Percentiles rank a stretch among this genome's conserved stretches.
Evolutionary conservation across 805 yeast genomes (phyloP).

Genomic region (Scheffersomyces coipomensis): DNA sequence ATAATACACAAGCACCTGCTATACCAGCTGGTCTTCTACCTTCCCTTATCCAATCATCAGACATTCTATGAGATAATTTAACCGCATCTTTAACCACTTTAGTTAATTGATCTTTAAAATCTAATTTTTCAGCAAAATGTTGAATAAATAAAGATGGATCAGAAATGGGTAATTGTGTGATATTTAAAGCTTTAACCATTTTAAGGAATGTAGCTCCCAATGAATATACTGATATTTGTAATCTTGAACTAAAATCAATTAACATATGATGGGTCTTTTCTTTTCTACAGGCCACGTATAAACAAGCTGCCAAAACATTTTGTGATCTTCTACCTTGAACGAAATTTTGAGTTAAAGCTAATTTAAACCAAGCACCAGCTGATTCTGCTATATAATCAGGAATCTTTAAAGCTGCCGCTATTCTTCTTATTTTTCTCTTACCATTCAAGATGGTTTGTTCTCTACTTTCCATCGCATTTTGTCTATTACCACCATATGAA

Average conservation of each 20-base stretch:
- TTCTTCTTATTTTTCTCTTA: constrained; percentile 69
- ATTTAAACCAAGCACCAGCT: constrained; percentile 84
- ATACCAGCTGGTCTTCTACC: constrained; percentile 98
- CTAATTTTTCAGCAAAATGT: constrained; percentile 86
- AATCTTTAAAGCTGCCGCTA: constrained; percentile 75
- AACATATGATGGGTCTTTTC: constrained; percentile 92
- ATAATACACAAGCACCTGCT: constrained; percentile 91
- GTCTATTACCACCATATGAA: constrained; percentile 60
- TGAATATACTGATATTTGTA: constrained; percentile 89
- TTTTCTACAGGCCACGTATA: constrained; percentile 91
- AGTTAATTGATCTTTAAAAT: constrained; percentile 69
- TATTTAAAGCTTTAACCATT: constrained; percentile 82
- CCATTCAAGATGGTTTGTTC: constrained; percentile 90
- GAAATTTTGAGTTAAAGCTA: constrained; percentile 83
- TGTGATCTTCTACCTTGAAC: constrained; percentile 97
- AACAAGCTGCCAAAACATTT: constrained; percentile 91
- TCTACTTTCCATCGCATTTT: constrained; percentile 76
- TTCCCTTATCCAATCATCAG: constrained; percentile 92
- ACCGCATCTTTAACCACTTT: constrained; percentile 87
- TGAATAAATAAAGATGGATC: constrained; percentile 94
- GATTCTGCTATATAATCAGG: constrained; percentile 85
- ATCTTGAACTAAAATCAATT: constrained; percentile 87
- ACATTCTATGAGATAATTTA: constrained; percentile 84
- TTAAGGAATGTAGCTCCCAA: constrained; percentile 95
- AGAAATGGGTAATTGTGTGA: constrained; percentile 76